Percentiles rank a stretch among this genome's conserved stretches.
Evolutionary conservation across 768 basidiomycete genomes (phyloP).

Genomic region (Cystobasidium tubakii): DNA sequence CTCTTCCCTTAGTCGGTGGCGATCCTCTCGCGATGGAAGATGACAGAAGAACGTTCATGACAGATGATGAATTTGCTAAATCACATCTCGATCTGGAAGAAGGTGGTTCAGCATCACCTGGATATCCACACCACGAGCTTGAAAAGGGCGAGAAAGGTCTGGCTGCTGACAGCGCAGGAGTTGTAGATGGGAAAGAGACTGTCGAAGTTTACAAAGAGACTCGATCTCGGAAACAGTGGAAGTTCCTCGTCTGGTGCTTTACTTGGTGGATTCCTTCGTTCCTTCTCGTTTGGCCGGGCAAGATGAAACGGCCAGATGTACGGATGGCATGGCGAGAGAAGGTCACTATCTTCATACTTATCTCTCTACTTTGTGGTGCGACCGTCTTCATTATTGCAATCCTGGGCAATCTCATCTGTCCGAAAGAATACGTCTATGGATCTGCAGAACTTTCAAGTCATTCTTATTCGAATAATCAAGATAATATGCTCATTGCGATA

Average conservation of each 20-base stretch:
- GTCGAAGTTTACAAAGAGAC: conserved; percentile 79
- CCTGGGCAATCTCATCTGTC: conserved; percentile 82
- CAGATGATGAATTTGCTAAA: conserved; percentile 21
- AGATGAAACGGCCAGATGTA: conserved; percentile 90
- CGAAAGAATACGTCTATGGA: conserved; percentile 86
- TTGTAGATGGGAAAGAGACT: conserved; percentile 6
- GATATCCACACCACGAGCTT: conserved; percentile 7
- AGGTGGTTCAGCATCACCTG: conserved; percentile 13
- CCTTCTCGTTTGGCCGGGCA: conserved; percentile 64
- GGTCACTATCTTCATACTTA: conserved; percentile 72
- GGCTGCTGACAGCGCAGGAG: neutral
- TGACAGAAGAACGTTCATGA: conserved; percentile 49
- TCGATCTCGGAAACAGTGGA: conserved; percentile 77
- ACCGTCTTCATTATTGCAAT: conserved; percentile 89
- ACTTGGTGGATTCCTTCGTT: conserved; percentile 85
- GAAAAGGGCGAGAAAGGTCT: conserved; percentile 11
- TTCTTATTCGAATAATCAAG: conserved; percentile 58
- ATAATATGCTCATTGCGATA: conserved; percentile 72
- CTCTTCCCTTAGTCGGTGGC: conserved; percentile 74
- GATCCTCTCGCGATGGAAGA: conserved; percentile 75
- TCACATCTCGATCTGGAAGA: conserved; percentile 26
- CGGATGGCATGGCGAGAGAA: conserved; percentile 97
- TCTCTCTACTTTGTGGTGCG: conserved; percentile 86
- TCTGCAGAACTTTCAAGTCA: conserved; percentile 67
- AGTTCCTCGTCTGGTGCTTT: conserved; percentile 76